Evolutionary conservation across 192 early-diverging fungal species (phyloP), one percentile per base, ranked within the genome.

Genomic region (Coemansia guatemalensis): DNA sequence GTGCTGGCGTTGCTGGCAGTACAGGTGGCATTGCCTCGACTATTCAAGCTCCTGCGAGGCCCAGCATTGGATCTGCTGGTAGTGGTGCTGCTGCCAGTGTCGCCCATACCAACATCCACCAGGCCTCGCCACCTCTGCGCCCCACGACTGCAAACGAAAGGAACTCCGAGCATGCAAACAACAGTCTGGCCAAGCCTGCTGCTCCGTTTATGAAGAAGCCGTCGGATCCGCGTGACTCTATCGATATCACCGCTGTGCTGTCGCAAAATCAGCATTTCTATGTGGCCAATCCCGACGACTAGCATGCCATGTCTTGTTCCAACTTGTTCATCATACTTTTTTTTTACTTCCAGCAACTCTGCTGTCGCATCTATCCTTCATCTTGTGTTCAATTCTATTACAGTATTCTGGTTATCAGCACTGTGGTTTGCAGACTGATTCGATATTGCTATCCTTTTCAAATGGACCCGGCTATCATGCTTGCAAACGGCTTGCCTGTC

Each of bases 211-310:
- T 56, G 8, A 62, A 64, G 26, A 47, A 41, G 4, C 24, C 59
- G 2, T 50, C 27, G 32, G 25, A 65, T 20, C 50, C 60, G 44
- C 67, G 76, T 8, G 76, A 70, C 49, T 79, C 76, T 27, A 67
- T 79, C 33, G 76, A 79, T 47, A 66, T 79, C 26, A 64, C 59
- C 56, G 41, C 64, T 2, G 57, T 79, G 54, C 50, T 73, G 22
- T 55, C 71, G 32, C 62, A 69, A n/a, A 74, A 67, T 25, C 58
- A 69, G 20, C 62, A 65, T 26, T 79, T 79, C 48, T 73, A 57
- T 48, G 58, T 74, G 24, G 71, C 64, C 23, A 79, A 79, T 41
- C 76, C 76, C 3, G 76, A 79, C 50, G 44, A 69, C 60, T 68
- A 62, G 21, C 6, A 22, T 11, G 20, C 2, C 50, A 26, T 14